phyloP scores from a whole-genome alignment of 257 asterid species.

The Nicotiana tabacum region DNA sequence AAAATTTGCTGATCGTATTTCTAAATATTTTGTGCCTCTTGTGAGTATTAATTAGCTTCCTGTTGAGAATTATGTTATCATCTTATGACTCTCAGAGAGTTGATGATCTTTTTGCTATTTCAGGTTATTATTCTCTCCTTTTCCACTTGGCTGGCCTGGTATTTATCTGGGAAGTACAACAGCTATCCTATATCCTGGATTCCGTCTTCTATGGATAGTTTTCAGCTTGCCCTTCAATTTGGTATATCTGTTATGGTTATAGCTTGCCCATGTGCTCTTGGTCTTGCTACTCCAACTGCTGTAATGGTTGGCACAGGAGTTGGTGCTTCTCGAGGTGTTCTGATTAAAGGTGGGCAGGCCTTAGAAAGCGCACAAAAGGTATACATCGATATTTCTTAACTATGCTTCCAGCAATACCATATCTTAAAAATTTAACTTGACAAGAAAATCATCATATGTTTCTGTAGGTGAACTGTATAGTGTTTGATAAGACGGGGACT shows the following conservation, averaged over 20 bases:
- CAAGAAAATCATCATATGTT: neutral
- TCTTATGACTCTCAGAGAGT: neutral
- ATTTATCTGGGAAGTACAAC: slow-evolving; percentile 21
- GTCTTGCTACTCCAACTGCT: slow-evolving; percentile 50
- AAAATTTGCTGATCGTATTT: slow-evolving; percentile 45
- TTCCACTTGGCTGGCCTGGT: slow-evolving; percentile 41
- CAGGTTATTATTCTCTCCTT: slow-evolving; percentile 38
- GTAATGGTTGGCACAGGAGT: slow-evolving; percentile 48
- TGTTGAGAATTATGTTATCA: neutral
- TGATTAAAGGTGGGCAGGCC: slow-evolving; percentile 36
- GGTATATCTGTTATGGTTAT: slow-evolving; percentile 45
- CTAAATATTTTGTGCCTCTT: slow-evolving; percentile 42
- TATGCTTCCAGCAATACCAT: neutral
- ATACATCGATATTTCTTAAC: neutral
- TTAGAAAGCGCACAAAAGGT: slow-evolving; percentile 36
- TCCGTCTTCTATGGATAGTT: slow-evolving; percentile 34
- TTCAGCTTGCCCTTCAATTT: slow-evolving; percentile 39
- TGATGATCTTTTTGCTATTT: neutral
- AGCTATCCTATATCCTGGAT: slow-evolving; percentile 37
- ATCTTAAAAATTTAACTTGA: no score
- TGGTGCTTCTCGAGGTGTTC: slow-evolving; percentile 37
- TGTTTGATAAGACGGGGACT: slow-evolving; percentile 39
- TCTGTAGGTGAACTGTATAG: slow-evolving; percentile 25
- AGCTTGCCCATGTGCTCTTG: slow-evolving; percentile 54
- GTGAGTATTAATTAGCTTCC: slow-evolving; percentile 22